phyloP scores from a whole-genome alignment of 2,329 filamentous ascomycete genomes.

The Fusarium napiforme region DNA sequence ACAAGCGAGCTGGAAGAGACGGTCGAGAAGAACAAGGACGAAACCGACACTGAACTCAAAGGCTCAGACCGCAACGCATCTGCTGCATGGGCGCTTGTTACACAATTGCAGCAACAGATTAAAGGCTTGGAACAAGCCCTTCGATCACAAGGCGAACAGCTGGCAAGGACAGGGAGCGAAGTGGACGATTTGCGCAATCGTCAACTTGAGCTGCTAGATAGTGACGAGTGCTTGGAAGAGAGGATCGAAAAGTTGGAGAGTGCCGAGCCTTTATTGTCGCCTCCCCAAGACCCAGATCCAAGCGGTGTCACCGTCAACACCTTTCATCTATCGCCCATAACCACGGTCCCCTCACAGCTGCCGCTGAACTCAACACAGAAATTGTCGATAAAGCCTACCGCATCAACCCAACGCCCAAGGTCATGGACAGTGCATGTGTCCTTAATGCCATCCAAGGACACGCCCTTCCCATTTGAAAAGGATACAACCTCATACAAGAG shows the following conservation, averaged over 20 bases:
- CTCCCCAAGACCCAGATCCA: constrained; percentile 35
- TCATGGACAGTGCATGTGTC: constrained; percentile 71
- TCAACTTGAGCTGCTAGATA: constrained; percentile 62
- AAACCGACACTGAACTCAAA: constrained; percentile 63
- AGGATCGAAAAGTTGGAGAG: constrained; percentile 61
- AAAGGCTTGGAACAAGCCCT: constrained; percentile 51
- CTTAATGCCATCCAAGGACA: constrained; percentile 63
- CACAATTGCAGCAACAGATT: constrained; percentile 55
- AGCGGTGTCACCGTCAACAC: constrained; percentile 11
- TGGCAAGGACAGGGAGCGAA: constrained; percentile 54
- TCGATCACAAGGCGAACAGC: constrained; percentile 54
- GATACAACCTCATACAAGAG: constrained; percentile 70
- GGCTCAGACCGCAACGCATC: constrained; percentile 65
- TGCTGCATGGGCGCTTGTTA: constrained; percentile 64
- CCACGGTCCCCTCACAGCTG: constrained; percentile 8
- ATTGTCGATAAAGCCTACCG: constrained; percentile 4
- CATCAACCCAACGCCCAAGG: constrained; percentile 40
- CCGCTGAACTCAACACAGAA: constrained; percentile 6
- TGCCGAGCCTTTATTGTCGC: constrained; percentile 37
- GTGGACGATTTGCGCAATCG: constrained; percentile 60
- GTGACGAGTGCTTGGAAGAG: constrained; percentile 64
- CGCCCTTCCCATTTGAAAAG: constrained; percentile 70
- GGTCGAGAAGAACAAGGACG: constrained; percentile 63
- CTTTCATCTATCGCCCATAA: constrained; percentile 32
- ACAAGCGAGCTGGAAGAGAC: constrained; percentile 65